Evolutionary conservation across 78 protist species (phyloP).

Genomic region (Guillardia theta): DNA sequence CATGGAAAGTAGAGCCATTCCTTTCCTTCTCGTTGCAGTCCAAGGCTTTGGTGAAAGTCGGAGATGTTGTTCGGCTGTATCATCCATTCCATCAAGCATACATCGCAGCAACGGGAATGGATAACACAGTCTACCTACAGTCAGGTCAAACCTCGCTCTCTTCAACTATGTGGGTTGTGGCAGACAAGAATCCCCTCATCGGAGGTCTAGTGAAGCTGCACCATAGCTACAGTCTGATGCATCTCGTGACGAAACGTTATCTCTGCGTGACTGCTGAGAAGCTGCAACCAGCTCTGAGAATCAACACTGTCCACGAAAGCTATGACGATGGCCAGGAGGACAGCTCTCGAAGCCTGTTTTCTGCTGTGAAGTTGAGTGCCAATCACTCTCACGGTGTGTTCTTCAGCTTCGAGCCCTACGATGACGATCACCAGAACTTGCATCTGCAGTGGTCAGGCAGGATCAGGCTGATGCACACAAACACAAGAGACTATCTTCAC

Average conservation of each 20-base stretch:
- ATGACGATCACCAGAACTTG: too few species aligned
- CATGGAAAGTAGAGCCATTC: background rate
- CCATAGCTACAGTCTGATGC: background rate
- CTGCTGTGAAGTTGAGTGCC: background rate
- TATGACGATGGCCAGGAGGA: too few species aligned
- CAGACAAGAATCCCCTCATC: background rate
- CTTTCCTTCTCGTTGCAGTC: background rate
- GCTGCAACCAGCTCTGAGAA: too few species aligned
- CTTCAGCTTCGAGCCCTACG: too few species aligned
- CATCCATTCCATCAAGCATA: background rate
- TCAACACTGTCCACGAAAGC: too few species aligned
- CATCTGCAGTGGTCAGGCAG: too few species aligned
- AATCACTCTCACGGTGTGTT: background rate
- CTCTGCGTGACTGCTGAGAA: too few species aligned
- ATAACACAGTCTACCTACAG: background rate
- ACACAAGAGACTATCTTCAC: background rate
- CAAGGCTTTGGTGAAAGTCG: background rate
- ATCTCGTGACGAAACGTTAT: background rate
- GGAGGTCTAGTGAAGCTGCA: background rate
- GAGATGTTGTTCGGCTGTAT: conserved; percentile 6
- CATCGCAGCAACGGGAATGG: background rate
- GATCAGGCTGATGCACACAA: too few species aligned
- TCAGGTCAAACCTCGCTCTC: background rate
- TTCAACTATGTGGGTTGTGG: background rate
- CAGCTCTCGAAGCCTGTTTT: too few species aligned